Conservation (phyloP, 192 early-diverging fungal species). For the Rhizoclosmatium globosum region DNA sequence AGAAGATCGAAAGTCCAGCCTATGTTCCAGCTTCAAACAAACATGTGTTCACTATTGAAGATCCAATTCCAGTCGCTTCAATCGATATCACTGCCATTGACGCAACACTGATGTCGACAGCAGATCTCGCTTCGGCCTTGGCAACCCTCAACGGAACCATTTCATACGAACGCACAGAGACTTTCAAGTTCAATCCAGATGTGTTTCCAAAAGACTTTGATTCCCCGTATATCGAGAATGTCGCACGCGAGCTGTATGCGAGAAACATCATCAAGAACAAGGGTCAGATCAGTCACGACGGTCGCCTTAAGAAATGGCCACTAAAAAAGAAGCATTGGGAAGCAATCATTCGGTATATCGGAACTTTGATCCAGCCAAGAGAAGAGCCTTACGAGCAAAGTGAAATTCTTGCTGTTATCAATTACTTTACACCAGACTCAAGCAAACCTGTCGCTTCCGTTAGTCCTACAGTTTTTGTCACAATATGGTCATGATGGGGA, state of each 20-base stretch:
- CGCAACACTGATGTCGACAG: neutral
- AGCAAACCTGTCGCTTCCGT: neutral
- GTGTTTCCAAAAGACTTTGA: constrained; percentile 1
- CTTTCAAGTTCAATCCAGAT: neutral
- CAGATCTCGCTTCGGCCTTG: neutral
- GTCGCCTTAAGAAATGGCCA: neutral
- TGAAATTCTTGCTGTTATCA: neutral
- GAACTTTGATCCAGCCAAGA: constrained; percentile 5
- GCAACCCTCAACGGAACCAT: neutral
- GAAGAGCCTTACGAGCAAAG: neutral
- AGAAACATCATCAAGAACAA: neutral
- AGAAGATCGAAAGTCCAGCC: too few species aligned
- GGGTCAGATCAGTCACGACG: neutral
- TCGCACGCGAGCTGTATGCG: constrained; percentile 4
- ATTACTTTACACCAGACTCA: neutral
- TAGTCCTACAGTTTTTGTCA: constrained; percentile 3
- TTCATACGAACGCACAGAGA: neutral
- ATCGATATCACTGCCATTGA: too few species aligned
- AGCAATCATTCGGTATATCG: constrained; percentile 14
- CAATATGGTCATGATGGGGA: constrained; percentile 20
- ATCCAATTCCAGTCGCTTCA: too few species aligned
- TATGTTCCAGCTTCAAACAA: too few species aligned
- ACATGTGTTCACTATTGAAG: too few species aligned
- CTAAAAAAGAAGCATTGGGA: constrained; percentile 17
- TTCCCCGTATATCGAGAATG: neutral